A percentile compares a stretch with the other conserved stretches of the same genome.
Evolutionary conservation across 805 yeast genomes (phyloP).

Genomic region (Kodamaea laetipori): DNA sequence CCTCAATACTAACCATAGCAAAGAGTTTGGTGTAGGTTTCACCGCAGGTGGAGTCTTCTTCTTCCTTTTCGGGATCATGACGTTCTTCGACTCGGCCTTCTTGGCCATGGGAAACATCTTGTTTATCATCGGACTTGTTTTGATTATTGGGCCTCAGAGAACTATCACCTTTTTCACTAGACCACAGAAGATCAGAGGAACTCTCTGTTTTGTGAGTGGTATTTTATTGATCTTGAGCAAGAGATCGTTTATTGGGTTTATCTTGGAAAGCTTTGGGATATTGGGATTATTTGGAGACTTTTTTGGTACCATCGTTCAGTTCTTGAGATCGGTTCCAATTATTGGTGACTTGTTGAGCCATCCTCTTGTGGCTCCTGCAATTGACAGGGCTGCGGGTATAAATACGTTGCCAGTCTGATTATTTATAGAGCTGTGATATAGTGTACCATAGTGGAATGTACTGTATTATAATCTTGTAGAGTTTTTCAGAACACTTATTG

Average conservation of each 20-base stretch:
- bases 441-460: constrained; percentile 2
- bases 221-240: constrained; percentile 72
- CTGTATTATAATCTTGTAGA: background rate
- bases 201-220: constrained; percentile 77
- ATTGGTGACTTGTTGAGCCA: constrained; percentile 83
- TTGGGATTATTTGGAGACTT: constrained; percentile 90
- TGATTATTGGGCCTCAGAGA: constrained; percentile 86
- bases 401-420: constrained; percentile 42
- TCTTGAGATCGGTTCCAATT: constrained; percentile 82
- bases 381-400: constrained; percentile 46
- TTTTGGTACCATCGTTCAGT: constrained; percentile 83
- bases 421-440: constrained; percentile 3
- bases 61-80: constrained; percentile 77
- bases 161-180: constrained; percentile 82
- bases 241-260: constrained; percentile 81
- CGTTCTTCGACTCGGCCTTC: constrained; percentile 86
- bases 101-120: constrained; percentile 86
- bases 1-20: constrained; percentile 21
- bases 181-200: constrained; percentile 84
- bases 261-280: constrained; percentile 86
- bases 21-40: constrained; percentile 90
- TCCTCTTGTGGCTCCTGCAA: constrained; percentile 77
- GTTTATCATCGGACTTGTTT: constrained; percentile 76
- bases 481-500: too few species aligned
- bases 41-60: constrained; percentile 82